phyloP scores from a whole-genome alignment of 305 asterid genomes.

The Rubia peregrina region DNA sequence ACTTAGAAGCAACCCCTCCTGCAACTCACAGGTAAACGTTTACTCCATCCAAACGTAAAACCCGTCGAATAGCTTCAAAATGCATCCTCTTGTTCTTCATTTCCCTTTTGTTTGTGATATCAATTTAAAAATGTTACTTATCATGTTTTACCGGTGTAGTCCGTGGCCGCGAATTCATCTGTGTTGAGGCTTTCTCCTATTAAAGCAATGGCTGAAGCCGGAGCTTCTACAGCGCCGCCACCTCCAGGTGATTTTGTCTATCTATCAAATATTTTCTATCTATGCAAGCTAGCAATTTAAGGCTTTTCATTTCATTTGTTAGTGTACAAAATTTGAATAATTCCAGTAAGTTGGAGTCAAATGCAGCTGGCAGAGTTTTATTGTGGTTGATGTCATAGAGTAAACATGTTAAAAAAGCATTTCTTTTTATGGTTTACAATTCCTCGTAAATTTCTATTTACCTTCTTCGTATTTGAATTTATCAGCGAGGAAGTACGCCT shows the following conservation, averaged over 20 bases:
- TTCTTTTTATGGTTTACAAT: not conserved
- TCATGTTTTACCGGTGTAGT: slow-evolving; percentile 21
- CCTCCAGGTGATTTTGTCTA: slow-evolving; percentile 29
- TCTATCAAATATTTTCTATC: slow-evolving; percentile 13
- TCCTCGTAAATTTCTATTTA: not conserved
- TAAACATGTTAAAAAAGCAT: not conserved
- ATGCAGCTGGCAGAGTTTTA: not conserved
- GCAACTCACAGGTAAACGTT: slow-evolving; percentile 11
- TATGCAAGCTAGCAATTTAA: not conserved
- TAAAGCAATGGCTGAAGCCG: slow-evolving; percentile 77
- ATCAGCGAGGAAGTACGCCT: slow-evolving; percentile 64
- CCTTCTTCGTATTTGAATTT: slow-evolving; percentile 7
- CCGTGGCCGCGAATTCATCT: slow-evolving; percentile 15
- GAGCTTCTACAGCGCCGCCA: slow-evolving; percentile 35
- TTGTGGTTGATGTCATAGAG: not conserved
- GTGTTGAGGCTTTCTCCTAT: slow-evolving; percentile 34
- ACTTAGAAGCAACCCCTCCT: not conserved
- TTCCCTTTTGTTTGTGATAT: not conserved
- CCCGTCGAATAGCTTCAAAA: not conserved
- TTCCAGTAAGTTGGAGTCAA: not conserved
- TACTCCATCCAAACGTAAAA: not conserved
- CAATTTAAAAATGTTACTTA: not conserved
- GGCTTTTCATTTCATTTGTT: not conserved
- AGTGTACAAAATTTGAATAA: not conserved
- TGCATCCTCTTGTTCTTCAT: not conserved